Conservation (phyloP, 2,329 filamentous ascomycete genomes). For the Cercospora sojina region DNA sequence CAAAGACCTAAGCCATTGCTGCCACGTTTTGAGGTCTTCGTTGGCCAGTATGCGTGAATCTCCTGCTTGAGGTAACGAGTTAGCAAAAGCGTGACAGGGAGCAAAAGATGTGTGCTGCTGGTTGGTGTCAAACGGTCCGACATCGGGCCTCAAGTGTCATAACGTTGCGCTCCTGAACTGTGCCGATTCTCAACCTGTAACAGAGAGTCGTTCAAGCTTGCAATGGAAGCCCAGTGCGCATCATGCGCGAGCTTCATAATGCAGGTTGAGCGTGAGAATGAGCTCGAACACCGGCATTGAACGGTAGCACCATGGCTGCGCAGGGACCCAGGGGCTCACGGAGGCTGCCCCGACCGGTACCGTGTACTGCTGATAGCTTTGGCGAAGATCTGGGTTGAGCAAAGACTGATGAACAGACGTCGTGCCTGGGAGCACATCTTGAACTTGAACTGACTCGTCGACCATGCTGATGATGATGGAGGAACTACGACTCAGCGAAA, state of each 20-base stretch:
- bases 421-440: background rate
- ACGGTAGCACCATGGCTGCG: background rate
- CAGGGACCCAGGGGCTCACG: background rate
- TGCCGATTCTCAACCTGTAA: background rate
- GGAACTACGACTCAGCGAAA: background rate
- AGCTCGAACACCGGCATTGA: background rate
- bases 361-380: background rate
- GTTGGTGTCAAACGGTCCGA: background rate
- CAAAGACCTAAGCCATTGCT: background rate
- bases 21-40: background rate
- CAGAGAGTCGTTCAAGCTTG: background rate
- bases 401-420: background rate
- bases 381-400: background rate
- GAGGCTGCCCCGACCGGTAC: background rate
- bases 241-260: background rate
- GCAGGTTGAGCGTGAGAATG: background rate
- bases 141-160: background rate
- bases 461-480: background rate
- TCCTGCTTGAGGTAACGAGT: background rate
- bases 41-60: background rate
- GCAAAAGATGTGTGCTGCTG: background rate
- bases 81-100: background rate
- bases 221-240: background rate
- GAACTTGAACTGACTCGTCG: background rate
- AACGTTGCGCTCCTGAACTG: background rate